phyloP scores from a whole-genome alignment of 192 early-diverging fungal species.

The Haplosporangium gracile region DNA sequence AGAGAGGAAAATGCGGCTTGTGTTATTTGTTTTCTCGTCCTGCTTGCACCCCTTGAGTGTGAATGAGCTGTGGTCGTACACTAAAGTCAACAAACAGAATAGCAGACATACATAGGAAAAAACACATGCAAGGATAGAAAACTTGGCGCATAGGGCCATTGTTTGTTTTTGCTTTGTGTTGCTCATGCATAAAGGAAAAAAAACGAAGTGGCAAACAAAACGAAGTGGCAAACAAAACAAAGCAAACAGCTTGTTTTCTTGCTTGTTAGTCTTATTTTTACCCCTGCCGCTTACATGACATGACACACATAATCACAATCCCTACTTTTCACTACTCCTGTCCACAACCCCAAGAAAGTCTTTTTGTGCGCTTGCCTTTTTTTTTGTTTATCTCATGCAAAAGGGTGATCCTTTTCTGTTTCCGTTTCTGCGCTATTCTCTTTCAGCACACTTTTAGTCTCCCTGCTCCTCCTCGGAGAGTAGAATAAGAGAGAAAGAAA shows the following conservation, averaged over 20 bases:
- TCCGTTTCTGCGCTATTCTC: not conserved
- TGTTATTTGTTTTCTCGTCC: not conserved
- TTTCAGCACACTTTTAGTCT: not conserved
- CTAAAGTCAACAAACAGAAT: not conserved
- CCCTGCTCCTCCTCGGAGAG: not conserved
- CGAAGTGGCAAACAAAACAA: not conserved
- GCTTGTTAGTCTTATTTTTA: not conserved
- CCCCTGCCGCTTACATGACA: not conserved
- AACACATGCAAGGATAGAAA: not conserved
- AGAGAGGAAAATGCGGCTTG: not conserved
- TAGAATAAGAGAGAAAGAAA: no score
- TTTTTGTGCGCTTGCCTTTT: not conserved
- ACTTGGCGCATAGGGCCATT: not conserved
- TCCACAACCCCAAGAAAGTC: not conserved
- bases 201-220: not conserved
- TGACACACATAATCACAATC: not conserved
- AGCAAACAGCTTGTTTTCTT: not conserved
- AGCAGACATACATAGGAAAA: not conserved
- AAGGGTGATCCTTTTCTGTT: not conserved
- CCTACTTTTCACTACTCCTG: not conserved
- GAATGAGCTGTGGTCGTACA: slow-evolving; percentile 1
- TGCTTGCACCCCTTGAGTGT: not conserved
- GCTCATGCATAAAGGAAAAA: not conserved
- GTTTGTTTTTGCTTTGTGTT: not conserved
- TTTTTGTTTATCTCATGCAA: slow-evolving; percentile 6